phyloP scores from a whole-genome alignment of 106 monocot species.

The Platanthera zijinensis region DNA sequence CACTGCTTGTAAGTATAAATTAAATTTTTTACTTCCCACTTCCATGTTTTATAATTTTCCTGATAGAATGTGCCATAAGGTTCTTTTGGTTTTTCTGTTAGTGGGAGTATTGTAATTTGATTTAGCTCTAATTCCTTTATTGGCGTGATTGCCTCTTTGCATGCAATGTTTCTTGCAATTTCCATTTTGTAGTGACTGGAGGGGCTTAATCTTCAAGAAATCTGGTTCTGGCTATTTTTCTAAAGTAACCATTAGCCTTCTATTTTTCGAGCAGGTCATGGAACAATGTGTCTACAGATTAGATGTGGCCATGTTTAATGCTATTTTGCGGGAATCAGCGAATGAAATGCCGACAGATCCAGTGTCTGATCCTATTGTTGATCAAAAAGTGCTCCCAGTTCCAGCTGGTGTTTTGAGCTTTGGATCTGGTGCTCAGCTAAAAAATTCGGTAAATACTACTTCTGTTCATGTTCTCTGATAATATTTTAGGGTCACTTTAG shows the following conservation, averaged over 20 bases:
- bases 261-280: constrained; percentile 61
- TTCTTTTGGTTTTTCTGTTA: neutral
- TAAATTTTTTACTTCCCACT: too few relatives aligned
- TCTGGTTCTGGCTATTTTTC: neutral
- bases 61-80: neutral
- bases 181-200: neutral
- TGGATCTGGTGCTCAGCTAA: constrained; percentile 94
- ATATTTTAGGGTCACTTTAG: neutral
- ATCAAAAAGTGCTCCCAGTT: constrained; percentile 79
- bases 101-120: neutral
- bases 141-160: neutral
- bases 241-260: neutral
- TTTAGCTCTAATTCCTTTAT: neutral
- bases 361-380: constrained; percentile 89
- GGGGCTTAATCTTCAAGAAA: neutral
- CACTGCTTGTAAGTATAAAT: too few relatives aligned
- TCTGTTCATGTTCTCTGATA: neutral
- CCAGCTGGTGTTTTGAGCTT: constrained; percentile 95
- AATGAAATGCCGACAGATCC: constrained; percentile 92
- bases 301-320: constrained; percentile 99
- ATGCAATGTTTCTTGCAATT: neutral
- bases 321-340: constrained; percentile 95
- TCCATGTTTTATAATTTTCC: neutral
- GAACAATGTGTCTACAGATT: constrained; percentile 81
- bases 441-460: constrained; percentile 67